Base-by-base conservation (phyloP, 148 eudicot species). In the Tetragonia tetragonoides region DNA sequence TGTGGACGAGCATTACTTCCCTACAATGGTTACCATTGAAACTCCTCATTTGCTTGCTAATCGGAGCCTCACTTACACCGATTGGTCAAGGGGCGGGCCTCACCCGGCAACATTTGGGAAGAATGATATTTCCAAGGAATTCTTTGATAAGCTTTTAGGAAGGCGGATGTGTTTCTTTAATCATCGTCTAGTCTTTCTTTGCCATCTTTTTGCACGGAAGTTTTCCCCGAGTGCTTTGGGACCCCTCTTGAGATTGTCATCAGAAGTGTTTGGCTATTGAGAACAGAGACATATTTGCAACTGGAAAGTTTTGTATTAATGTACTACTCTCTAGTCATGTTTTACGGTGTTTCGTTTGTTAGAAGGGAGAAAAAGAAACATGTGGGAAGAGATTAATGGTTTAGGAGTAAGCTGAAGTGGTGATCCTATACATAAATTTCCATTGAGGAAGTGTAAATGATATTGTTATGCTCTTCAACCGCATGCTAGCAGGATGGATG, bases 81-180 rank as follows among this genome's bases (percentile, higher is more conserved):
- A 87, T n/a, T 87, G 89, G 89, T 78, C 89, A 0, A 82, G 87
- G 63, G 89, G 89, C 3, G 89, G 89, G 10, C 86, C 89, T 18
- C 89, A 87, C 61, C 89, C 89, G 0, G 89, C 87, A 41, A 79
- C 87, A 0, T 87, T 80, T 15, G 89, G 87, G 57, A 77, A 63
- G 72, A 51, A 53, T 4, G 86, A 87, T 41, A 70, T 87, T 39
- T 63, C 83, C 0, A 83, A 57, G 80, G 72, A 70, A 28, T 79
- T 87, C 63, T 71, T 87, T 47, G 75, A 79, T 40, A 66, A 47
- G 72, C 79, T 85, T 4, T 49, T 79, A 54, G 78, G 70, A 17
- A 66, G 76, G 5, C 53, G 53, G n/a, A 75, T 79, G 56, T 87
- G 89, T 70, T 47, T 60, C 24, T 87, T 83, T 73, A 87, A 87